Base-by-base conservation (phyloP, 306 rosid species). In the Adenanthera pavonina region DNA sequence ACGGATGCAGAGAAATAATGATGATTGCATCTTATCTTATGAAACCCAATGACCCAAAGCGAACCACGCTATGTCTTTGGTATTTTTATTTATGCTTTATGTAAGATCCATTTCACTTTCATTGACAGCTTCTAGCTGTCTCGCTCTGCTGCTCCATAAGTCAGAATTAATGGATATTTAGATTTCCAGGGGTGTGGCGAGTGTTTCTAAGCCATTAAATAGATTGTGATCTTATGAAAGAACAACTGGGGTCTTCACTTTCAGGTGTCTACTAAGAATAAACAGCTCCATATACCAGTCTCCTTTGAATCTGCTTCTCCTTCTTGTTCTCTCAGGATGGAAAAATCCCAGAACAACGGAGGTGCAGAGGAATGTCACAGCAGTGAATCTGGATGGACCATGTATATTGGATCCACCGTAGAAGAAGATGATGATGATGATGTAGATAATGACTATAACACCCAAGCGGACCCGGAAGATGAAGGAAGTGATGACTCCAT, bases 331-430 rank as follows among this genome's bases (percentile, higher is more conserved):
- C 48, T 48, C 61, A 74, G 78, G 78, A 95, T 95, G 98, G 95
- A 95, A 48, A 82, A 91, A 79, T 82, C 89, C 76, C 76, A 93
- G 77, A 72, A 66, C 53, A 49, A 77, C 35, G 97, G 91, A 85
- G 89, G 59, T n/a, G 87, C 74, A 57, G 98, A 95, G 75, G 99
- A 95, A 84, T 93, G 96, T 78, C 89, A 90, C 66, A 95, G 99
- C 88, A 92, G 93, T 84, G 99, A 95, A 79, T 95, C 99, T 49
- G 99, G 99, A 52, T 95, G 99, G 99, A 95, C 99, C 48, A 93
- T 87, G 98, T 95, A 95, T 69, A 89, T 95, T 74, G 99, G 96
- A 16, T 93, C 97, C 40, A 87, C 86, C 19, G 72, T 69, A n/a
- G 75, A 85, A 34, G 94, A 44, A n/a, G 75, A 85, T 34, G 94